Conservation (phyloP, 1,284 basidiomycete genomes). For the Austroboletus niveus region DNA sequence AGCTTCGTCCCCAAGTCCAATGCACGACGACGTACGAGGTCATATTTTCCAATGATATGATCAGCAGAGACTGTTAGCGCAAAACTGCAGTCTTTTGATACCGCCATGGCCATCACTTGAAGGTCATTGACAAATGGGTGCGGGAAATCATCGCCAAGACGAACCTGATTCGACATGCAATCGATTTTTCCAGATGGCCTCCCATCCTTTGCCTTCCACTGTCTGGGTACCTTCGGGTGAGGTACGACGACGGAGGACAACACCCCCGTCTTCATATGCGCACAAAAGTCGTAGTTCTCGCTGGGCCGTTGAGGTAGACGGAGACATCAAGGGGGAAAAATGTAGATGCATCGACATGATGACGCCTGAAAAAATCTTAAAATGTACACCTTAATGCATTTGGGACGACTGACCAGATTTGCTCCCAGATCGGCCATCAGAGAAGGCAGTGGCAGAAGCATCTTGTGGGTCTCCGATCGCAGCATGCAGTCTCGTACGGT, state of each 20-base stretch:
- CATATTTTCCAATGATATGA: conserved; percentile 72
- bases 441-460: conserved; percentile 27
- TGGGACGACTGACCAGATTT: conserved; percentile 32
- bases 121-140: not conserved
- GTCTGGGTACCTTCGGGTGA: conserved; percentile 42
- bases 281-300: conserved; percentile 57
- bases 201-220: conserved; percentile 74
- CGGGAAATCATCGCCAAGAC: conserved; percentile 22
- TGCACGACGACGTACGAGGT: conserved; percentile 39
- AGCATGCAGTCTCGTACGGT: conserved; percentile 67
- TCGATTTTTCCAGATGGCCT: conserved; percentile 64
- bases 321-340: conserved; percentile 26
- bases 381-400: not conserved
- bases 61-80: conserved; percentile 84
- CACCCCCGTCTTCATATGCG: conserved; percentile 81
- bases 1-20: not conserved
- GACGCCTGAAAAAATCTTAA: conserved; percentile 51
- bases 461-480: conserved; percentile 63
- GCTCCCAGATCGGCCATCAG: conserved; percentile 42
- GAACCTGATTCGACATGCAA: conserved; percentile 78
- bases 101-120: conserved; percentile 82
- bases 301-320: conserved; percentile 33
- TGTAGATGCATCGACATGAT: conserved; percentile 83
- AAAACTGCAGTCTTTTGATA: conserved; percentile 56
- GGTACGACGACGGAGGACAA: conserved; percentile 59